Base-by-base conservation (phyloP, 805 yeast genomes). In the Candida pseudofarinosa region DNA sequence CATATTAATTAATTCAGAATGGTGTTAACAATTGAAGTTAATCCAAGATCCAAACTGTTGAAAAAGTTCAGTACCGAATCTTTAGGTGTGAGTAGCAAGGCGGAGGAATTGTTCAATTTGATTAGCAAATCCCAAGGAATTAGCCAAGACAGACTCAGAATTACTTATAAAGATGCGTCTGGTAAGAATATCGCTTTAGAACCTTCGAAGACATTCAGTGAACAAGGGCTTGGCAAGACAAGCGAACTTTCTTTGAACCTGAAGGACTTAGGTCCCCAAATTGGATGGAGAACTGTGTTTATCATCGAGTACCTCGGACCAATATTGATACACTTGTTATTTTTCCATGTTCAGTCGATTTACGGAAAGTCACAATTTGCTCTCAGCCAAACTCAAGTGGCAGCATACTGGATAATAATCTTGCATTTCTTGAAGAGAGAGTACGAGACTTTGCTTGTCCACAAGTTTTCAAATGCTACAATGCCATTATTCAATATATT, bases 231-330 rank as follows among this genome's bases (percentile, higher is more conserved):
- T 34, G 64, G 66, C 17, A 66, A 61, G 8, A 62, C 57, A 0
- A 55, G 54, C 10, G 36, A 48, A 2, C 51, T 69, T 7, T 54
- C 71, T 18, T 71, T 65, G 12, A 77, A 67, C 49, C 85, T 85
- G 42, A 90, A 91, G 62, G 99, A 91, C 58, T 71, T 91, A 47
- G 99, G 99, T 16, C 89, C 90, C 0, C 99, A 93, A 65, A 79
- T 93, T 45, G 81, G 83, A 3, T 93, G 97, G 97, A 78, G 85
- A 65, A 76, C 88, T 3, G 98, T 91, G n/a, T 93, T 82, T 58
- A 53, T 88, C 40, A 69, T 88, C 49, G 99, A 93, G 67, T 93
- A 93, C 60, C 53, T 86, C 14, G 98, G 98, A 2, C 99, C 99
- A 7, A 69, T 93, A 43, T 37, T 90, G 33, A 74, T 91, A 55